Base-by-base conservation (phyloP, 2,329 filamentous ascomycete species). In the Claviceps sp. region DNA sequence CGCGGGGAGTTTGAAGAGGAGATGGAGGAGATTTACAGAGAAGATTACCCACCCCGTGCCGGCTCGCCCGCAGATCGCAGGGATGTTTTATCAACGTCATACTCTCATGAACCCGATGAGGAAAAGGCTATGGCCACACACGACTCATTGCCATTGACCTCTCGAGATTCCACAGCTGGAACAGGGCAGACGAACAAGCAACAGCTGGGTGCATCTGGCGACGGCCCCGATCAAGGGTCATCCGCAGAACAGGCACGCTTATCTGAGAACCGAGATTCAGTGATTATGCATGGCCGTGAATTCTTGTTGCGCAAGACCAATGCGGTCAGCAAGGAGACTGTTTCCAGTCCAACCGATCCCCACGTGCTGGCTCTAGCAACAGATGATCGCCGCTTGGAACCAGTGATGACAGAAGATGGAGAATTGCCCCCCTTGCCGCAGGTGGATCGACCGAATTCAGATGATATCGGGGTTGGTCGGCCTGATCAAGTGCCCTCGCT, bases 161-260 rank as follows among this genome's bases (percentile, higher is more conserved):
- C 45, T 20, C 30, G 34, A 16, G 40, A 47, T 13, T 41, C 37
- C 2, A 50, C 43, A 16, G 30, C 52, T 11, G 38, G 34, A 26
- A 14, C 45, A 20, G 40, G 34, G 5, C 53, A 49, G 14, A 54
- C 53, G 16, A 52, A 53, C 9, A 74, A 76, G 36, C 85, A 90
- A 62, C 75, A 79, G 53, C 77, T 82, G 52, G 90, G 96, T 61
- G 82, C 95, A 22, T 82, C 83, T 50, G 90, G 91, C 0, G 79
- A 83, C 53, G 89, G 89, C 1, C 61, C 73, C 4, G 91, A 97
- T 63, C 81, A 83, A 51, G 87, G 90, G 81, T 82, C 81, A 55
- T 71, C 70, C 24, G 79, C 85, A 20, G 74, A 84, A 57, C 70
- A 77, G 54, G 72, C 76, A 37, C 84, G 82, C 2, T 61, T 78